phyloP scores from a whole-genome alignment of 805 yeast species.

The Candida takata region DNA sequence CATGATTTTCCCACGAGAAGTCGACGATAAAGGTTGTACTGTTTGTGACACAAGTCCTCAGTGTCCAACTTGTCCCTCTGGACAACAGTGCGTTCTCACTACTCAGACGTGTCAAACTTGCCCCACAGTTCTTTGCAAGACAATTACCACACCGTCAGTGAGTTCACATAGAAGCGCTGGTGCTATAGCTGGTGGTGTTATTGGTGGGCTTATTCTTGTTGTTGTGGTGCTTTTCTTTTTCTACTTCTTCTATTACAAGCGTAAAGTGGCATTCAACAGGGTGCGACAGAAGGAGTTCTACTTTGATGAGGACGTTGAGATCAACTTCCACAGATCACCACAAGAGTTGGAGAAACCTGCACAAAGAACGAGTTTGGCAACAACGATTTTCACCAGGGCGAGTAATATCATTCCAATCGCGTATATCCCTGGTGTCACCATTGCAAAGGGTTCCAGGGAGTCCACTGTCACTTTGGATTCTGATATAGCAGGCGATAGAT shows the following conservation, averaged over 20 bases:
- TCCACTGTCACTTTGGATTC: conserved; percentile 24
- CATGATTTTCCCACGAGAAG: conserved; percentile 1
- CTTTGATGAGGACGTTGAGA: conserved; percentile 25
- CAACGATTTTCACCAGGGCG: conserved; percentile 68
- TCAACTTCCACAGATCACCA: conserved; percentile 21
- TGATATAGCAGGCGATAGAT: conserved; percentile 27
- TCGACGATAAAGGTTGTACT: conserved; percentile 32
- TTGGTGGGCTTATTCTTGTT: conserved; percentile 50
- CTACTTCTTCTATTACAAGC: conserved; percentile 36
- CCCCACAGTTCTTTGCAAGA: conserved; percentile 45
- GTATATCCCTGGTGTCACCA: conserved; percentile 89
- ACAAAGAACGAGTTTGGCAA: conserved; percentile 35
- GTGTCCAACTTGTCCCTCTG: conserved; percentile 49
- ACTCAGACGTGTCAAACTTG: conserved; percentile 52
- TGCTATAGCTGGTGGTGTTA: conserved; percentile 67
- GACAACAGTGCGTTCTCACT: conserved; percentile 49
- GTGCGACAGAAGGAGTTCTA: conserved; percentile 23
- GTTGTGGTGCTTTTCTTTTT: conserved; percentile 35
- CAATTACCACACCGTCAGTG: conserved; percentile 12
- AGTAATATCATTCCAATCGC: conserved; percentile 88
- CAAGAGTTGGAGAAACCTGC: conserved; percentile 25
- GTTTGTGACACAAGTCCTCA: conserved; percentile 31
- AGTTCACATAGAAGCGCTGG: conserved; percentile 32
- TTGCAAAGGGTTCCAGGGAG: conserved; percentile 25
- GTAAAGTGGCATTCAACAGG: conserved; percentile 25